Percentiles rank a stretch among this genome's conserved stretches.
Conservation (phyloP, 805 yeast genomes). For the Isabelozyma pseudorhagii region DNA sequence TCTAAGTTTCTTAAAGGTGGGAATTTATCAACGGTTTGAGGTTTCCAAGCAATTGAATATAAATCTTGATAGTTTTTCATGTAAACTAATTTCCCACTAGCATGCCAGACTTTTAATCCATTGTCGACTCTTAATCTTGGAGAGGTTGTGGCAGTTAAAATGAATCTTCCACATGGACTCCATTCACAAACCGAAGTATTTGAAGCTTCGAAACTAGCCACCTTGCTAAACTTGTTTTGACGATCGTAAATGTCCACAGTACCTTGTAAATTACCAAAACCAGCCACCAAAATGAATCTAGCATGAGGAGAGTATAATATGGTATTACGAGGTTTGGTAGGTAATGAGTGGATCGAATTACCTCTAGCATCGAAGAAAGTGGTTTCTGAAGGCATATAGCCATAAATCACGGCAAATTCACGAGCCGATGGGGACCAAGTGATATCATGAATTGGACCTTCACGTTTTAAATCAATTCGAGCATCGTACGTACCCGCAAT, state of each 20-base stretch:
- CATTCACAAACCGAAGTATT: constrained; percentile 96
- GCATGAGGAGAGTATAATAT: constrained; percentile 93
- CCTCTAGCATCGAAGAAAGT: constrained; percentile 95
- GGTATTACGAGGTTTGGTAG: constrained; percentile 86
- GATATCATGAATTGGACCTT: constrained; percentile 96
- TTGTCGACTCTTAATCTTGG: constrained; percentile 97
- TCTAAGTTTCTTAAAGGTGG: constrained; percentile 50
- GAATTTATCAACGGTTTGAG: constrained; percentile 51
- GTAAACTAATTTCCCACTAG: constrained; percentile 75
- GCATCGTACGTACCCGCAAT: constrained; percentile 91
- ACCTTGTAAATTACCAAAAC: constrained; percentile 97
- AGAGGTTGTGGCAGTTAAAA: constrained; percentile 93
- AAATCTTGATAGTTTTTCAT: constrained; percentile 80
- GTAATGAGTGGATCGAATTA: constrained; percentile 75
- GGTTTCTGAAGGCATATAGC: constrained; percentile 96
- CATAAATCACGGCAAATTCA: constrained; percentile 96
- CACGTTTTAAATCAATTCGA: constrained; percentile 80
- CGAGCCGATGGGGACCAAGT: constrained; percentile 96
- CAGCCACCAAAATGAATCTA: constrained; percentile 86
- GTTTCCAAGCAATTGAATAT: constrained; percentile 81
- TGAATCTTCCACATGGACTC: constrained; percentile 95
- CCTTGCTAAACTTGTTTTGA: constrained; percentile 74
- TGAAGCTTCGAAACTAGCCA: constrained; percentile 82
- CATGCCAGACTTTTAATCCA: constrained; percentile 92
- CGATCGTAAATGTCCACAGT: constrained; percentile 93